Evolutionary conservation across 768 basidiomycete species (phyloP), one percentile per base, ranked within the genome.

Genomic region (Xerocomus potaroensis): DNA sequence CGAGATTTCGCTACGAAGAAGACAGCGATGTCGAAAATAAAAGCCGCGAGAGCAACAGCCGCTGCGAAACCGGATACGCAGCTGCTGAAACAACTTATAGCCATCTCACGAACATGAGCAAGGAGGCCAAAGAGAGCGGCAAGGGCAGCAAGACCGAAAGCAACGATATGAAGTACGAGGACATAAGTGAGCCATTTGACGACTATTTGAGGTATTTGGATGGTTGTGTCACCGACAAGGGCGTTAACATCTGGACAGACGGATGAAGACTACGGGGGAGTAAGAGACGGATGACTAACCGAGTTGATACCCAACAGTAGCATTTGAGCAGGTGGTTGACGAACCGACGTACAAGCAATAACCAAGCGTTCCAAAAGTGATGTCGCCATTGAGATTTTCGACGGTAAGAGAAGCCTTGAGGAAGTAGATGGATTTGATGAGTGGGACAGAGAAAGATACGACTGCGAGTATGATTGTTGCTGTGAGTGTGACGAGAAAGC

Each of bases 101-200:
- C 79, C 76, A 90, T 83, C 63, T 91, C 86, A 12, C 86, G 83
- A 48, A 95, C 75, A 60, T 95, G 91, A 1, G 92, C 90, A 29
- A 96, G 77, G 15, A 94, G 76, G 32, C 92, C 93, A 53, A 95
- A 88, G 29, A 93, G 43, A 23, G 88, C 75, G 2, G 90, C 79
- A 22, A 79, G 72, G 12, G 77, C 84, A 8, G 91, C 79, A 29
- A 87, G 75, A 11, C 66, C 78, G 46, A 97, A 81, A 14, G 91
- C 95, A 47, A 92, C 82, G 49, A 96, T 81, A 63, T 98, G 94
- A 14, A 98, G 77, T 53, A 97, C 81, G 54, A 99, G 82, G 19
- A 83, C 84, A 60, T 95, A 95, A 9, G 96, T 98, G 61, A 97
- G 72, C 91, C 94, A 97, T 72, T 96, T 95, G 50, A 93, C 87